Conservation (phyloP, 2,329 filamentous ascomycete genomes). For the Ophiostoma ips region DNA sequence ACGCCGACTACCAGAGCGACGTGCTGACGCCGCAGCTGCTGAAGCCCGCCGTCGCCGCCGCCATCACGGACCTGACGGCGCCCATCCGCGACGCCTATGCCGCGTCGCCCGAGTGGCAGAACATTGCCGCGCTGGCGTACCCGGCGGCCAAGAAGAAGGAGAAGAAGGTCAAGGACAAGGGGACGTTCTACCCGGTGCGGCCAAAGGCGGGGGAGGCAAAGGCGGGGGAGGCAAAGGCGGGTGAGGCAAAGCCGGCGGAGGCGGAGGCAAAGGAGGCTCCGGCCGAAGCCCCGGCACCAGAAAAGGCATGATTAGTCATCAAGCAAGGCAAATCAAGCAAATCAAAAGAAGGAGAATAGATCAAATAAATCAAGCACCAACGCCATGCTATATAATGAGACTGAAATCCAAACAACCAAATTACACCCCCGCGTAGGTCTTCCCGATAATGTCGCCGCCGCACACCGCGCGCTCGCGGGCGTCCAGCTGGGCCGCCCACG, state of each 20-base stretch:
- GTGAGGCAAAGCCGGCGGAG: constrained; percentile 7
- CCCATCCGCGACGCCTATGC: constrained; percentile 67
- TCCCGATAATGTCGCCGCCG: constrained; percentile 12
- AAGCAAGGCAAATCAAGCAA: no score
- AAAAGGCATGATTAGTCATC: neutral
- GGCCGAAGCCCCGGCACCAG: neutral
- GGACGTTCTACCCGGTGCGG: constrained; percentile 15
- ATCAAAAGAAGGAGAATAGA: no score
- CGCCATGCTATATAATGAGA: no score
- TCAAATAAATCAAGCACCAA: no score
- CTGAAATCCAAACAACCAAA: neutral
- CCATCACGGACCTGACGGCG: constrained; percentile 57
- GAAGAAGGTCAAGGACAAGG: constrained; percentile 20
- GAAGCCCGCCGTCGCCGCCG: constrained; percentile 69
- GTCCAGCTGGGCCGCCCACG: constrained; percentile 13
- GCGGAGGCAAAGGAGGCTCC: neutral
- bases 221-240: neutral
- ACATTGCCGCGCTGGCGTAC: constrained; percentile 65
- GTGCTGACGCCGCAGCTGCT: constrained; percentile 73
- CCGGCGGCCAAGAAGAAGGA: constrained; percentile 54
- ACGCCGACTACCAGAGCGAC: constrained; percentile 69
- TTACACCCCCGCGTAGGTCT: constrained; percentile 15
- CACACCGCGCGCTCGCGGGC: constrained; percentile 13
- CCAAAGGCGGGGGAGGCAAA: constrained; percentile 8
- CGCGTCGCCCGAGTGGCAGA: constrained; percentile 64